Base-by-base conservation (phyloP, 306 rosid genomes). In the Spatholobus suberectus region DNA sequence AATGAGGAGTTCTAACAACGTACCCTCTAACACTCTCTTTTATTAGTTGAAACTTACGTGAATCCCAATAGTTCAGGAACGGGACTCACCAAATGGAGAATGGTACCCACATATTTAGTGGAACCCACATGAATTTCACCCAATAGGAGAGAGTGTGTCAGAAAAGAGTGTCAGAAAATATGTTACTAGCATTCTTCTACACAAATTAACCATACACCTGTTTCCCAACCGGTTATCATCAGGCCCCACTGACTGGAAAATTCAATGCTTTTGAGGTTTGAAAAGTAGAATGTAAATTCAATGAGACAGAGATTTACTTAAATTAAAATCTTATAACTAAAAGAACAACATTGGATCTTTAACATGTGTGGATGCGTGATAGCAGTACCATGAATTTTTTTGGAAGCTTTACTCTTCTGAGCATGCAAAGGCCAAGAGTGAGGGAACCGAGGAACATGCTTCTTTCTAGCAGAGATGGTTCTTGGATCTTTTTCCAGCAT, bases 381-480 rank as follows among this genome's bases (percentile, higher is more conserved):
- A 61, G 57, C 5, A 46, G 49, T 92, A 96, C 98, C 97, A 78
- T 92, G 92, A 81, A 92, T 81, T 24, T 20, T 84, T 89, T 89
- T 91, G 65, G 93, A 88, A 58, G 79, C 69, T 90, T 86, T 90
- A 82, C 93, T 90, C 89, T 80, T 90, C 37, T 89, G 93, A 85
- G 86, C 89, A 70, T 82, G 90, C 3, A 35, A 73, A 82, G 97
- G 97, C 98, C 98, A 95, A 76, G 97, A 95, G 44, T 81, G 89
- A 76, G 94, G 90, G 75, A 76, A 88, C 23, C 26, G 83, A 20
- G 91, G 26, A 54, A 76, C 90, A 76, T 87, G 90, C 87, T 91
- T 96, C 90, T 90, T 91, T 88, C 83, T 87, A 57, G 81, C 78
- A 72, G 84, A 90, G 34, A 76, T 9, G 73, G 80, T 81, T 85